Evolutionary conservation across 257 asterid genomes (phyloP).

Genomic region (Nicotiana sylvestris): DNA sequence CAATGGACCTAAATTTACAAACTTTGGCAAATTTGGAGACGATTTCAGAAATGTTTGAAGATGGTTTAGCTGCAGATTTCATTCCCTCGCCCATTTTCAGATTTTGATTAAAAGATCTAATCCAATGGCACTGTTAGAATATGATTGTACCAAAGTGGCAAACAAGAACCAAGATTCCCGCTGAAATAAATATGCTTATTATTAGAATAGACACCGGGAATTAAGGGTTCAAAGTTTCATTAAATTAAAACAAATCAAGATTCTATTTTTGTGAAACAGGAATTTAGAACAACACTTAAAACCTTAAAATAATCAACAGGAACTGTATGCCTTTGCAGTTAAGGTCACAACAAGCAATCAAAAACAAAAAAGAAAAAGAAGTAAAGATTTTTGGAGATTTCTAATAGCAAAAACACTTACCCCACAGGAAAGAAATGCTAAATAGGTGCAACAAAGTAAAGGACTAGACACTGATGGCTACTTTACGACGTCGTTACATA

Average conservation of each 20-base stretch:
- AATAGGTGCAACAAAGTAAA: neutral
- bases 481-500: no score
- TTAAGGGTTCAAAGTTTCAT: conserved; percentile 14
- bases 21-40: conserved; percentile 48
- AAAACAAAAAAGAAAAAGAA: no score
- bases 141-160: neutral
- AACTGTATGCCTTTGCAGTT: no score
- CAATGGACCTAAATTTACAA: conserved; percentile 62
- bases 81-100: conserved; percentile 34
- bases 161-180: conserved; percentile 39
- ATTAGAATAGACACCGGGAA: conserved; percentile 24
- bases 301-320: no score
- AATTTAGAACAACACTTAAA: no score
- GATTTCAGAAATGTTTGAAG: conserved; percentile 45
- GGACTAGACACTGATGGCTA: no score
- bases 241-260: neutral
- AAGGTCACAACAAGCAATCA: no score
- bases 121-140: neutral
- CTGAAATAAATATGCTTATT: conserved; percentile 22
- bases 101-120: conserved; percentile 23
- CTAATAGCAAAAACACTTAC: no score
- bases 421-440: no score
- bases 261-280: neutral
- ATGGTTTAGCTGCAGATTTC: conserved; percentile 42
- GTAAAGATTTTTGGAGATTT: no score